Conservation (phyloP, 345 rosid species). For the Cardamine chenopodiifolia region DNA sequence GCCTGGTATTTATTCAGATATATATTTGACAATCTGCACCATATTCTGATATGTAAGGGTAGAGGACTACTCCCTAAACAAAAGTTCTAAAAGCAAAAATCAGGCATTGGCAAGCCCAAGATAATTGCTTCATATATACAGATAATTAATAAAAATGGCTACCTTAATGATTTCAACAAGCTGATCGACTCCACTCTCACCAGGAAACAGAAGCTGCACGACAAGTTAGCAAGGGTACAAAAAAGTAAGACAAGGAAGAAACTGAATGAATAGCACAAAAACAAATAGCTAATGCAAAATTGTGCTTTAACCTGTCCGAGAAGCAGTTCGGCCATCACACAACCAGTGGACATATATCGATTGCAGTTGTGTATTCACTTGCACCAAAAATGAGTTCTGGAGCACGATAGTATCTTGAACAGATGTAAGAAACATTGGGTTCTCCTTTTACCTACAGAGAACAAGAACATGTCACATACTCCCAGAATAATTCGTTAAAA, state of each 20-base stretch:
- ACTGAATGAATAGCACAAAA: not conserved
- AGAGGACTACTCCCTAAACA: conserved; percentile 10
- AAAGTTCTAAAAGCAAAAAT: conserved; percentile 12
- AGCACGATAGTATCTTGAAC: conserved; percentile 92
- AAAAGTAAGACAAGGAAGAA: conserved; percentile 20
- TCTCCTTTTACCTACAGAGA: conserved; percentile 78
- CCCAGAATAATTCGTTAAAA: conserved; percentile 14
- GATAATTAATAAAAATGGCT: not conserved
- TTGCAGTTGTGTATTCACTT: conserved; percentile 88
- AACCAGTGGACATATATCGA: conserved; percentile 91
- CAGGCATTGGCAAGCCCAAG: conserved; percentile 2
- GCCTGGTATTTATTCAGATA: conserved; percentile 12
- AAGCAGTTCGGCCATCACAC: conserved; percentile 97
- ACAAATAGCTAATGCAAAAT: conserved; percentile 1
- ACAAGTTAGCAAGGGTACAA: conserved; percentile 17
- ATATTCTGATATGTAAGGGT: conserved; percentile 6
- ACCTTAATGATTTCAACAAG: conserved; percentile 97
- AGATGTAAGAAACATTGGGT: conserved; percentile 88
- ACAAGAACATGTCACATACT: conserved; percentile 27
- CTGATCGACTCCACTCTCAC: conserved; percentile 96
- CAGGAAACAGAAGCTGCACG: conserved; percentile 86
- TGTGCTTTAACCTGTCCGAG: conserved; percentile 68
- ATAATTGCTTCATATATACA: not conserved
- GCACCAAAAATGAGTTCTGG: conserved; percentile 97
- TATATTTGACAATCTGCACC: conserved; percentile 14